phyloP scores from a whole-genome alignment of 768 basidiomycete species.

The Clitopilus hobsonii region DNA sequence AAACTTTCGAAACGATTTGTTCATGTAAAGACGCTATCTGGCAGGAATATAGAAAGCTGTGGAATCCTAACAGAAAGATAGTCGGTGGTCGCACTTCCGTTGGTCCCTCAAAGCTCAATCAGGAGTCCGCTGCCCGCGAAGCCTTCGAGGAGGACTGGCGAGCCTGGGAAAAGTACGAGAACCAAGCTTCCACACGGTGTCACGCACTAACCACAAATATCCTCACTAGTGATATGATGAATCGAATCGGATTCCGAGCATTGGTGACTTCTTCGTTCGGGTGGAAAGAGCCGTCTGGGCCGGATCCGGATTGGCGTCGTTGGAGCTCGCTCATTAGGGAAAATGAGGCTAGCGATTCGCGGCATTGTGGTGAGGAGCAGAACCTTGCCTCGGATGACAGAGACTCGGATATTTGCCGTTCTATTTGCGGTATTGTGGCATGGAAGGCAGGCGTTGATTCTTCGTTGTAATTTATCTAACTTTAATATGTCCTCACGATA shows the following conservation, averaged over 20 bases:
- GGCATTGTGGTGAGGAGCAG: not conserved
- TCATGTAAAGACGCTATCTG: conserved; percentile 71
- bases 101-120: not conserved
- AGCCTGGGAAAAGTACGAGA: conserved; percentile 64
- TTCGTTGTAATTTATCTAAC: not conserved
- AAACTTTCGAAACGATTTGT: conserved; percentile 47
- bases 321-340: conserved; percentile 44
- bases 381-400: not conserved
- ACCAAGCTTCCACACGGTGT: not conserved
- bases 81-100: not conserved
- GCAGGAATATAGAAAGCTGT: conserved; percentile 53
- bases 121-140: conserved; percentile 32
- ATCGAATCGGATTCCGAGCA: conserved; percentile 60
- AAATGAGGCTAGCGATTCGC: conserved; percentile 13
- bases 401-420: conserved; percentile 38
- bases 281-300: conserved; percentile 49
- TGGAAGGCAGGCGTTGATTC: not conserved
- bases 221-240: conserved; percentile 63
- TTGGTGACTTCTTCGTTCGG: conserved; percentile 38
- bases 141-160: conserved; percentile 65
- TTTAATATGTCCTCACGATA: too few relatives aligned
- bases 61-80: conserved; percentile 20
- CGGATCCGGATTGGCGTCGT: conserved; percentile 44
- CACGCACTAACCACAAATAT: conserved; percentile 2
- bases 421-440: conserved; percentile 48